phyloP scores from a whole-genome alignment of 164 flowering plant species.

The Dillenia suffruticosa region DNA sequence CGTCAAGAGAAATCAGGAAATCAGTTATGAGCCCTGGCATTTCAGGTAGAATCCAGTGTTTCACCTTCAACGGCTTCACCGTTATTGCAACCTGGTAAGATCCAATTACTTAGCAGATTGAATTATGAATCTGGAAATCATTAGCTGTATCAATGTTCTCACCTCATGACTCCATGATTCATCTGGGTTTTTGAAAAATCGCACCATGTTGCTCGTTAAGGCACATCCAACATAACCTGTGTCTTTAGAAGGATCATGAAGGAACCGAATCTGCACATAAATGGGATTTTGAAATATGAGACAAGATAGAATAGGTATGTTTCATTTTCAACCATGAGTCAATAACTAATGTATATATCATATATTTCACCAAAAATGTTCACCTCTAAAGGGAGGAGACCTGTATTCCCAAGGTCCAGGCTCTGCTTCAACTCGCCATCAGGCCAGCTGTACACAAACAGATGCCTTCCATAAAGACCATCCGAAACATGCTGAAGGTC shows the following conservation, averaged over 20 bases:
- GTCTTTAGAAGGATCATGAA: constrained; percentile 89
- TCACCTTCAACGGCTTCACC: constrained; percentile 81
- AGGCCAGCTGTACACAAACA: constrained; percentile 93
- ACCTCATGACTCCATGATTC: constrained; percentile 96
- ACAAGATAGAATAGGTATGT: too few species aligned
- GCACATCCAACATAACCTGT: constrained; percentile 98
- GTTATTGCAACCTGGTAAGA: constrained; percentile 61
- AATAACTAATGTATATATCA: too few species aligned
- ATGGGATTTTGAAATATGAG: not conserved
- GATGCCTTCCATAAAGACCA: constrained; percentile 89
- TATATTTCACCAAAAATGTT: not conserved
- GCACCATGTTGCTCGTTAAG: constrained; percentile 86
- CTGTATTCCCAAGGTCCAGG: constrained; percentile 82
- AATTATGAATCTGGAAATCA: too few species aligned
- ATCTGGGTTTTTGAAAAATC: constrained; percentile 77
- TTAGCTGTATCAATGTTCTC: not conserved
- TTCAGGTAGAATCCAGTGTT: constrained; percentile 94
- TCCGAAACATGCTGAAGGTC: constrained; percentile 81
- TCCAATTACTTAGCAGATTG: too few species aligned
- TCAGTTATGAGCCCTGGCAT: constrained; percentile 98
- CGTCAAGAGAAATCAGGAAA: constrained; percentile 92
- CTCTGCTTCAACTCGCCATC: constrained; percentile 89
- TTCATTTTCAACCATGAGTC: too few species aligned
- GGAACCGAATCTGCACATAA: constrained; percentile 68
- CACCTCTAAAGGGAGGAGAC: constrained; percentile 91